Evolutionary conservation across 257 asterid species (phyloP).

Genomic region (Nicotiana paniculata): DNA sequence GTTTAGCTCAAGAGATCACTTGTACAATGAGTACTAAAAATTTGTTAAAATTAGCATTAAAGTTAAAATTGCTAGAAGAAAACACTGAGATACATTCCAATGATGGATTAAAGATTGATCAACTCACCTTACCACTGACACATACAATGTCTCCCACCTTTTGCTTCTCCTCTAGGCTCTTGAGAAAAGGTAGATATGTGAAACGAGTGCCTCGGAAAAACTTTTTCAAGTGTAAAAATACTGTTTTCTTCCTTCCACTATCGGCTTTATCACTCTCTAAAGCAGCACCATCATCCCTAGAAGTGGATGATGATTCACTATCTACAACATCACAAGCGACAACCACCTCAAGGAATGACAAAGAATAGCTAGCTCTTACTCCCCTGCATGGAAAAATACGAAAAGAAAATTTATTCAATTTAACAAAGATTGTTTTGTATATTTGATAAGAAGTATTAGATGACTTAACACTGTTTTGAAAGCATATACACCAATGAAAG

Average conservation of each 20-base stretch:
- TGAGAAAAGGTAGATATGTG: constrained; percentile 71
- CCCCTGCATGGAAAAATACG: constrained; percentile 46
- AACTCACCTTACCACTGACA: constrained; percentile 91
- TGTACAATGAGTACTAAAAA: not conserved
- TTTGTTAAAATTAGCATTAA: not conserved
- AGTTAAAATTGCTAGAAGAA: constrained; percentile 5
- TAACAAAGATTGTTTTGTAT: not conserved
- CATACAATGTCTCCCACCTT: constrained; percentile 79
- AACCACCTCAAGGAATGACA: constrained; percentile 78
- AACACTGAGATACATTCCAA: not conserved
- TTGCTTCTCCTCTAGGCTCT: constrained; percentile 72
- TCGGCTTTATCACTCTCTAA: constrained; percentile 35
- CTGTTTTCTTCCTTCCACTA: constrained; percentile 33
- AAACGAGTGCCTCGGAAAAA: constrained; percentile 94
- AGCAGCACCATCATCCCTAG: constrained; percentile 19
- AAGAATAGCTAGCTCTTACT: constrained; percentile 65
- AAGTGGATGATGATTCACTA: constrained; percentile 18
- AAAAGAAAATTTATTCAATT: not conserved
- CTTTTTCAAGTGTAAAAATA: constrained; percentile 79
- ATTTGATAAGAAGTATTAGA: not conserved
- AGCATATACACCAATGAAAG: not conserved
- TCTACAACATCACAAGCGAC: constrained; percentile 80
- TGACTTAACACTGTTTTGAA: not conserved
- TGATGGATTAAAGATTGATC: constrained; percentile 1
- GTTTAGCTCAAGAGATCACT: not conserved